Evolutionary conservation across 805 yeast species (phyloP).

Genomic region (Lipomyces starkeyi): DNA sequence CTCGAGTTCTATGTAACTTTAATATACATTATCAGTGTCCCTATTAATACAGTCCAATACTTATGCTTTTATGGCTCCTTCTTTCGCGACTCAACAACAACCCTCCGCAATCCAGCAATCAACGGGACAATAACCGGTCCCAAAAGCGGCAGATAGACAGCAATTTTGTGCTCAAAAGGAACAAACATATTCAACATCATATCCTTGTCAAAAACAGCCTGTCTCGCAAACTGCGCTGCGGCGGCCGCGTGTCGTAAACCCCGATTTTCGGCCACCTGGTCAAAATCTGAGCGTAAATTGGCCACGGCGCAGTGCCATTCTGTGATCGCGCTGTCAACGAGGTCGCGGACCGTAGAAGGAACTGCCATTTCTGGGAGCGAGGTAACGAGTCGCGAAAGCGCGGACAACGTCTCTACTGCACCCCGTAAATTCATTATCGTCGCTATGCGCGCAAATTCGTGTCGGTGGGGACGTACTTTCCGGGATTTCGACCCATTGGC

Average conservation of each 20-base stretch:
- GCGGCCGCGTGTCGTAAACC: slow-evolving; percentile 48
- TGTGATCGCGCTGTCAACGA: slow-evolving; percentile 60
- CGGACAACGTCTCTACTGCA: slow-evolving; percentile 71
- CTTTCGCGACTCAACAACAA: slow-evolving; percentile 39
- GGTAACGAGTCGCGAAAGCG: slow-evolving; percentile 70
- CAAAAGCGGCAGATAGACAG: slow-evolving; percentile 86
- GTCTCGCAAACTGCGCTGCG: slow-evolving; percentile 67
- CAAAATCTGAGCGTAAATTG: slow-evolving; percentile 2
- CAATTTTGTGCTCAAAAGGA: slow-evolving; percentile 94
- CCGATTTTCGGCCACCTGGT: slow-evolving; percentile 10
- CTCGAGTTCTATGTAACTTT: background rate
- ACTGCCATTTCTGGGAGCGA: slow-evolving; percentile 81
- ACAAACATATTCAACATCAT: slow-evolving; percentile 95
- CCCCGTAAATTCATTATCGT: slow-evolving; percentile 63
- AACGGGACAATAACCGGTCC: slow-evolving; percentile 82
- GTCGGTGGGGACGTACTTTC: slow-evolving; percentile 21
- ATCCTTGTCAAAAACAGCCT: slow-evolving; percentile 89
- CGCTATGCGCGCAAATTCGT: slow-evolving; percentile 59
- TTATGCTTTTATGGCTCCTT: background rate
- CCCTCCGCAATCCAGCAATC: slow-evolving; percentile 43
- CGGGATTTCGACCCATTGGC: background rate
- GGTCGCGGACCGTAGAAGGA: slow-evolving; percentile 69
- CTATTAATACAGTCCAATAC: background rate
- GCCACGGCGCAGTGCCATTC: slow-evolving; percentile 50
- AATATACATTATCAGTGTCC: background rate